Conservation (phyloP, 2,329 filamentous ascomycete species). For the Fusarium redolens region DNA sequence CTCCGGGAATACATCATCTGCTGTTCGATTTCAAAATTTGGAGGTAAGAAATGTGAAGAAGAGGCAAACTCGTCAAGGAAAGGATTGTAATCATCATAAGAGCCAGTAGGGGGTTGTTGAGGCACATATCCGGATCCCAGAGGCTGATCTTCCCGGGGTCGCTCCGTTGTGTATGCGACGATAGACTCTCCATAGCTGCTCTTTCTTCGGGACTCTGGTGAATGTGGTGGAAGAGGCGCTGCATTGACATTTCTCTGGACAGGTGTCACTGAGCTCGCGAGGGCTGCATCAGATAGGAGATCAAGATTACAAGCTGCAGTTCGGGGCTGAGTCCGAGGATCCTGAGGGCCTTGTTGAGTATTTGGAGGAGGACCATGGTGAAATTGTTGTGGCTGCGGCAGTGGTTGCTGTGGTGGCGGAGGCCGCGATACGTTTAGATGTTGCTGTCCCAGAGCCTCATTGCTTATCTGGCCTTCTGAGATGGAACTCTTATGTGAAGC, state of each 20-base stretch:
- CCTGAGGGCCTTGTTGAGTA: conserved; percentile 56
- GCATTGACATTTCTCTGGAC: conserved; percentile 63
- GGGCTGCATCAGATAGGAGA: conserved; percentile 69
- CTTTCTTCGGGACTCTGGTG: conserved; percentile 57
- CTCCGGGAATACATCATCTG: conserved; percentile 64
- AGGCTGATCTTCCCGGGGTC: conserved; percentile 59
- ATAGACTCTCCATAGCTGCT: conserved; percentile 60
- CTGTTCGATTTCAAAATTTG: conserved; percentile 65
- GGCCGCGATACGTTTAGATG: conserved; percentile 44
- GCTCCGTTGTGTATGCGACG: conserved; percentile 57
- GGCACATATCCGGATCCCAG: conserved; percentile 54
- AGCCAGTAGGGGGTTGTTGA: conserved; percentile 45
- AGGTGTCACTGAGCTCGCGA: conserved; percentile 65
- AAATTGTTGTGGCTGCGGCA: conserved; percentile 50
- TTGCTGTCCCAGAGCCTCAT: conserved; percentile 59
- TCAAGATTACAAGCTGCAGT: conserved; percentile 67
- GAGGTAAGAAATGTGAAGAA: conserved; percentile 66
- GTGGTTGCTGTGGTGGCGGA: conserved; percentile 44
- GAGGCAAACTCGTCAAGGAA: conserved; percentile 68
- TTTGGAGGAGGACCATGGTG: conserved; percentile 52
- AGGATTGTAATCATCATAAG: conserved; percentile 68
- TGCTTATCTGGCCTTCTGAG: conserved; percentile 60
- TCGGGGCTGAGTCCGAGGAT: conserved; percentile 59
- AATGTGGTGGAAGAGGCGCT: conserved; percentile 55
- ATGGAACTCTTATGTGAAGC: conserved; percentile 58